phyloP scores from a whole-genome alignment of 495 filamentous ascomycete genomes.

The Aspergillus conjunctus region DNA sequence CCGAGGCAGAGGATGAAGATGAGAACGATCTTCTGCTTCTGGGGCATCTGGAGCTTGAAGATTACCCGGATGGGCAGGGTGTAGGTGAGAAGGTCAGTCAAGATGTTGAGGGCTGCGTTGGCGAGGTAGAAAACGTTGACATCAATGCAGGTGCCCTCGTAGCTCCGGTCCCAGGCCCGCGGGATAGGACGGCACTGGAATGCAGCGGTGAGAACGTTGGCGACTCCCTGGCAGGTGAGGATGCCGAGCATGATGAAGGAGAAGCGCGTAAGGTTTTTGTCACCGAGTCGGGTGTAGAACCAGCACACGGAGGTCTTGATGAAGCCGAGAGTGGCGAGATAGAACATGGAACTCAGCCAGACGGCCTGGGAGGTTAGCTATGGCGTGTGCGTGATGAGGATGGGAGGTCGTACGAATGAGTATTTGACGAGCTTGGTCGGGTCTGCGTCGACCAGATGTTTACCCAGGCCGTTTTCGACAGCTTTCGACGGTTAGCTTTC shows the following conservation, averaged over 20 bases:
- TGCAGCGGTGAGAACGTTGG: slow-evolving; percentile 41
- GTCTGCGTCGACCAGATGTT: slow-evolving; percentile 31
- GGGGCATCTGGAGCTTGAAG: slow-evolving; percentile 38
- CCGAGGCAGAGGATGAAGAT: slow-evolving; percentile 42
- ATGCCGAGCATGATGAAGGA: slow-evolving; percentile 38
- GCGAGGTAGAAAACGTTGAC: slow-evolving; percentile 49
- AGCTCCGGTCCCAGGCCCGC: slow-evolving; percentile 34
- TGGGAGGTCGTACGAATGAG: slow-evolving; percentile 30
- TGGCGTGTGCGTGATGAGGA: not conserved
- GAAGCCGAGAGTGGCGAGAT: slow-evolving; percentile 43
- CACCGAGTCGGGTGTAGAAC: slow-evolving; percentile 45
- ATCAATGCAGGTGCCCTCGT: slow-evolving; percentile 45
- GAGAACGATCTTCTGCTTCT: slow-evolving; percentile 42
- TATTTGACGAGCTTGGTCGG: slow-evolving; percentile 29
- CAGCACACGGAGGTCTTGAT: slow-evolving; percentile 43
- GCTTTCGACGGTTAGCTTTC: slow-evolving; percentile 28
- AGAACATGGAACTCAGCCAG: slow-evolving; percentile 48
- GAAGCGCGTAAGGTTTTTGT: slow-evolving; percentile 34
- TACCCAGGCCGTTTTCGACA: slow-evolving; percentile 38
- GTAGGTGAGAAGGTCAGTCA: slow-evolving; percentile 55
- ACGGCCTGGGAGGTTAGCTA: slow-evolving; percentile 29
- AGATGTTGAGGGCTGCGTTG: slow-evolving; percentile 53
- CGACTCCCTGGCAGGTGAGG: slow-evolving; percentile 33
- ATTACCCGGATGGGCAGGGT: slow-evolving; percentile 46
- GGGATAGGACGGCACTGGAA: slow-evolving; percentile 42